phyloP scores from a whole-genome alignment of 257 asterid genomes.

The Solanum tacnaense region DNA sequence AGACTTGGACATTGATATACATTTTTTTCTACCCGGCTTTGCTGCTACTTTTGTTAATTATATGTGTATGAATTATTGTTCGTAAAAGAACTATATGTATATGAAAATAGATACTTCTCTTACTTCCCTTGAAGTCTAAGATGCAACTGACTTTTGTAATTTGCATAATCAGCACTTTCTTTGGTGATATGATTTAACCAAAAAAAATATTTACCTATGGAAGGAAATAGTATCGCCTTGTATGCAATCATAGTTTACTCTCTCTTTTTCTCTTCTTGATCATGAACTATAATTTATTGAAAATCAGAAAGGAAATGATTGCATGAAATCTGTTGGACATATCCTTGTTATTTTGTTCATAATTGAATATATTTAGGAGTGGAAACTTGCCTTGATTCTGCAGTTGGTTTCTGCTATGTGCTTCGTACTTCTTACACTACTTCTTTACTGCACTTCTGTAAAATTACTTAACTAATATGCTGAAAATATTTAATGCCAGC shows the following conservation, averaged over 20 bases:
- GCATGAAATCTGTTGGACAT: background rate
- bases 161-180: background rate
- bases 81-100: background rate
- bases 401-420: background rate
- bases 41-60: background rate
- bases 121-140: background rate
- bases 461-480: slow-evolving; percentile 2
- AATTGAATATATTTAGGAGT: background rate
- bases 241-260: background rate
- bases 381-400: background rate
- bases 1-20: background rate
- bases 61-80: background rate
- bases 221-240: background rate
- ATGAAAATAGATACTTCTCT: background rate
- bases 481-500: slow-evolving; percentile 44
- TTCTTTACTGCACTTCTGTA: background rate
- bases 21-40: background rate
- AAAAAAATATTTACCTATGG: background rate
- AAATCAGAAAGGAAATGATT: background rate
- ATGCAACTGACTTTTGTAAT: background rate
- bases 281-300: background rate
- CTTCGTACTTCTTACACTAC: background rate
- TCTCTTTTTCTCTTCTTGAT: background rate
- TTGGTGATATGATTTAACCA: background rate
- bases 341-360: background rate